These are phyloP conservation scores for Smallanthus sonchifolius DNA, from an alignment of 129 eudicot genomes.

Conservation along the genomic window DNA sequence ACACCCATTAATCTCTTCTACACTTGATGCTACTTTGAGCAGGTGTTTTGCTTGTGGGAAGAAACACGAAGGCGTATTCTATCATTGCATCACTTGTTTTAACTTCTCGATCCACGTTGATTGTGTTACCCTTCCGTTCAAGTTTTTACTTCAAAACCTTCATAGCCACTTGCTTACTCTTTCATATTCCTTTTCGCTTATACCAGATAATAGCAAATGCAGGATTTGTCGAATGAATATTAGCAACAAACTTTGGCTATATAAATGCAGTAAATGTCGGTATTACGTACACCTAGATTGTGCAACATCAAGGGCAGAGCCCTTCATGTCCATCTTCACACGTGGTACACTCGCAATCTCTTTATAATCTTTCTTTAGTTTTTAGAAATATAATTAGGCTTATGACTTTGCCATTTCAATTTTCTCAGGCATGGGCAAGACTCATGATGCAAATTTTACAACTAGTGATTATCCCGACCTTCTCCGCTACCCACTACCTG, in stretches of 20 bases:
- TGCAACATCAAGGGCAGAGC: not conserved
- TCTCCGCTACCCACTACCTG: not conserved
- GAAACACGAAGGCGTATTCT: not conserved
- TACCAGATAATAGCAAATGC: not conserved
- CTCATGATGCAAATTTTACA: not conserved
- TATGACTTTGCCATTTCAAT: not conserved
- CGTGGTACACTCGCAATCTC: not conserved
- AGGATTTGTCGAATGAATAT: not conserved
- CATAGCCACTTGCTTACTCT: not conserved
- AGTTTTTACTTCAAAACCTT: not conserved
- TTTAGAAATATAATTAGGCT: not conserved
- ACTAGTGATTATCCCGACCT: not conserved
- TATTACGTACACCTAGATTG: constrained; percentile 15
- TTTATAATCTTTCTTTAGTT: not conserved
- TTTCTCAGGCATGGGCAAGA: not conserved
- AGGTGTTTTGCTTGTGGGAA: constrained; percentile 3
- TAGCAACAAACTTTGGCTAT: not conserved
- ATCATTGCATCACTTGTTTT: constrained; percentile 3
- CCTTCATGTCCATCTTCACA: not conserved
- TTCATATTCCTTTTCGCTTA: not conserved
- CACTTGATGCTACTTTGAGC: not conserved
- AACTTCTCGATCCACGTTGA: not conserved
- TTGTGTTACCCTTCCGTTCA: not conserved
- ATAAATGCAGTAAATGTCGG: constrained; percentile 11
- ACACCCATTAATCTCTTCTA: not conserved